Evolutionary conservation across 208 protist species (phyloP).

Genomic region (Leishmania lainsoni): DNA sequence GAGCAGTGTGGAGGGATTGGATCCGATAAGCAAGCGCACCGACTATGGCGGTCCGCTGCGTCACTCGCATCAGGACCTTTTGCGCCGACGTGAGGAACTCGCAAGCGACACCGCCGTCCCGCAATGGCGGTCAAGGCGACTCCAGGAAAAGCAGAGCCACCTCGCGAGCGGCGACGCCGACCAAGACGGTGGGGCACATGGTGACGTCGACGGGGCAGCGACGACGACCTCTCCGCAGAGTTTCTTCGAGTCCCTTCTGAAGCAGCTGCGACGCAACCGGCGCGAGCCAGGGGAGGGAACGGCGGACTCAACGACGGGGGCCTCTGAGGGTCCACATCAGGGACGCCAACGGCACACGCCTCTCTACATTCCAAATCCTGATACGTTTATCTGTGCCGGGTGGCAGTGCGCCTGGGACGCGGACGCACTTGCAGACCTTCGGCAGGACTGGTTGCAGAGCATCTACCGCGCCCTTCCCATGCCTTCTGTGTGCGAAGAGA

Average conservation of each 20-base stretch:
- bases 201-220: neutral
- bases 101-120: neutral
- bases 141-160: slow-evolving; percentile 19
- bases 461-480: slow-evolving; percentile 37
- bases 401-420: slow-evolving; percentile 50
- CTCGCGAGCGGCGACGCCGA: neutral
- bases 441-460: slow-evolving; percentile 46
- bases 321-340: neutral
- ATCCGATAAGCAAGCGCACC: slow-evolving; percentile 10
- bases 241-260: slow-evolving; percentile 18
- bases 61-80: slow-evolving; percentile 13
- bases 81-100: slow-evolving; percentile 12
- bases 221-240: neutral
- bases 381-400: slow-evolving; percentile 64
- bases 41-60: slow-evolving; percentile 6
- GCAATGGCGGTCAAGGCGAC: slow-evolving; percentile 36
- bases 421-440: slow-evolving; percentile 60
- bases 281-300: neutral
- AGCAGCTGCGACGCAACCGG: slow-evolving; percentile 3
- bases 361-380: slow-evolving; percentile 74
- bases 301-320: neutral
- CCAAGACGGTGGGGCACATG: neutral
- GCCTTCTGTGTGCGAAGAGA: slow-evolving; percentile 10
- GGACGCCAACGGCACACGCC: neutral
- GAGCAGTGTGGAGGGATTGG: slow-evolving; percentile 11